Evolutionary conservation across 208 protist species (phyloP).

Genomic region (Herpetomonas tarakana): DNA sequence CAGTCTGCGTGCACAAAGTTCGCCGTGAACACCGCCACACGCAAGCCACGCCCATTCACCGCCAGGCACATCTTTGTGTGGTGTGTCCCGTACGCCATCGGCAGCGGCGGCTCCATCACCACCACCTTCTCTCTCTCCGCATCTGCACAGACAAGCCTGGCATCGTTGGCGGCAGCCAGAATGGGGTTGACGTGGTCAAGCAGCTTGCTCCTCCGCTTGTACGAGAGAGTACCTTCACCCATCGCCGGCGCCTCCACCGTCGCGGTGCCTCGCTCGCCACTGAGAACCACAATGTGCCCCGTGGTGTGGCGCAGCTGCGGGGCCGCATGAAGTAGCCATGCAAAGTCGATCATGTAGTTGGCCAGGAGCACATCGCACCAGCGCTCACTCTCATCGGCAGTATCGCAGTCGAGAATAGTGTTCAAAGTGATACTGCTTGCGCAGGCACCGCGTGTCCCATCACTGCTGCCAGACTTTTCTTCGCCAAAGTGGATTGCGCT

Average conservation of each 20-base stretch:
- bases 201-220: background rate
- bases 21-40: conserved; percentile 65
- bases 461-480: background rate
- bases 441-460: conserved; percentile 19
- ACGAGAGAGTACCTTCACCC: background rate
- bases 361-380: conserved; percentile 60
- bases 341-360: conserved; percentile 71
- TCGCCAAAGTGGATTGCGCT: conserved; percentile 8
- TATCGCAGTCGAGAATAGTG: conserved; percentile 54
- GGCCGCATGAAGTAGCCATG: conserved; percentile 46
- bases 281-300: conserved; percentile 41
- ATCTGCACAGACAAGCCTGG: background rate
- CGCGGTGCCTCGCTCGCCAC: conserved; percentile 43
- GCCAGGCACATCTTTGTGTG: conserved; percentile 76
- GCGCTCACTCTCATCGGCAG: conserved; percentile 24
- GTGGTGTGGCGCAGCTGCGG: conserved; percentile 30
- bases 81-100: conserved; percentile 76
- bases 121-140: conserved; percentile 18
- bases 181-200: conserved; percentile 16
- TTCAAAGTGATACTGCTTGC: conserved; percentile 13
- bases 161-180: conserved; percentile 2
- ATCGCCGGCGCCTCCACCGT: conserved; percentile 14
- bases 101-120: conserved; percentile 61
- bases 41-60: conserved; percentile 50
- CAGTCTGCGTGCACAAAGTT: conserved; percentile 78